These are phyloP conservation scores for Chaetomium strumarium DNA, from an alignment of 2,329 filamentous ascomycete species.

Conservation along the genomic window DNA sequence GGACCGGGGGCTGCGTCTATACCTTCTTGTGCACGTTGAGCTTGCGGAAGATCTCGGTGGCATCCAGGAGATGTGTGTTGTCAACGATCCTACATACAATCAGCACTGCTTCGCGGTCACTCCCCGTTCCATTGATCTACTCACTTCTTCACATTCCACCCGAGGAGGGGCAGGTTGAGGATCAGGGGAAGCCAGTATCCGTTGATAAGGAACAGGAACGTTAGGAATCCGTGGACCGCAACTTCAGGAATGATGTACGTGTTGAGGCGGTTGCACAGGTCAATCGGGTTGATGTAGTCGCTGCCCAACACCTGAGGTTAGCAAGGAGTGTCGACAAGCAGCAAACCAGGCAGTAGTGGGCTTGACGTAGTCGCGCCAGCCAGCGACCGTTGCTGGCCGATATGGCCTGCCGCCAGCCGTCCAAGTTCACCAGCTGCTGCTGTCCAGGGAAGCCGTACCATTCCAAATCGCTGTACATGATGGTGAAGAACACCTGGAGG, in stretches of 20 bases:
- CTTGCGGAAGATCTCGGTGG: constrained; percentile 98
- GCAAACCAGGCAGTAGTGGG: constrained; percentile 2
- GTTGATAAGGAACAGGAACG: constrained; percentile 94
- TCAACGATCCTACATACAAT: constrained; percentile 72
- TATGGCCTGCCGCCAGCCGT: neutral
- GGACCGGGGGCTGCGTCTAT: constrained; percentile 10
- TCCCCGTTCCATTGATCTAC: constrained; percentile 32
- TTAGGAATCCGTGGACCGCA: constrained; percentile 92
- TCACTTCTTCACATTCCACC: constrained; percentile 97
- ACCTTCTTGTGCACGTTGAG: constrained; percentile 99
- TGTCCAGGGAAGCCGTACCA: constrained; percentile 59
- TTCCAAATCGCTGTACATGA: constrained; percentile 99
- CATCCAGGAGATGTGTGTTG: constrained; percentile 93
- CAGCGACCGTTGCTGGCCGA: neutral
- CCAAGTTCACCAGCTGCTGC: neutral
- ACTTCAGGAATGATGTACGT: constrained; percentile 99
- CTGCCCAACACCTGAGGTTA: constrained; percentile 39
- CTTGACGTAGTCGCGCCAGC: constrained; percentile 3
- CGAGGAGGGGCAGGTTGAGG: constrained; percentile 85
- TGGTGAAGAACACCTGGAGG: constrained; percentile 99
- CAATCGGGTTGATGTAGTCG: constrained; percentile 99
- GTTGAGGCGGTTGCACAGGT: constrained; percentile 99
- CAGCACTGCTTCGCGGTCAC: constrained; percentile 6
- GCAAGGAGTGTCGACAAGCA: neutral
- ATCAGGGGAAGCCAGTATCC: constrained; percentile 95